Evolutionary conservation across 176 grass and related monocot species (phyloP).

Genomic region (Aegilops bicornis): DNA sequence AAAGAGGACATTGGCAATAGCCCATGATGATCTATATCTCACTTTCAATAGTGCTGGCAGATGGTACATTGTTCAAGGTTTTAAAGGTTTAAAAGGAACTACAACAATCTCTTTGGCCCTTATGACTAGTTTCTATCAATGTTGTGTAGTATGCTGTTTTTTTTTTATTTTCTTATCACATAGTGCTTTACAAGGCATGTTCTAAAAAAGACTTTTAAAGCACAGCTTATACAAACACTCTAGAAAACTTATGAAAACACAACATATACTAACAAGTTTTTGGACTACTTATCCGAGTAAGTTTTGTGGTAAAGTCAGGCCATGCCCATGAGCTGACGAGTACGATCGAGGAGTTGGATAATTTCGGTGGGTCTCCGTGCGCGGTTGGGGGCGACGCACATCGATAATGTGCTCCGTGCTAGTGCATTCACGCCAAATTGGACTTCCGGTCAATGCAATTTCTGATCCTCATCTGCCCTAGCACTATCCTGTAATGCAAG

Average conservation of each 20-base stretch:
- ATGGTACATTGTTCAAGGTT: not conserved
- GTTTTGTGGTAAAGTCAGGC: not conserved
- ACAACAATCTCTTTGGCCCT: not conserved
- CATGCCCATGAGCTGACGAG: not conserved
- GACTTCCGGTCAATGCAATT: too few species aligned
- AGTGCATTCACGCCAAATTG: too few species aligned
- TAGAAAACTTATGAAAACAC: too few species aligned
- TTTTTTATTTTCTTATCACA: not conserved
- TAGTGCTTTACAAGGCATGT: not conserved
- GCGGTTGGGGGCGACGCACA: not conserved
- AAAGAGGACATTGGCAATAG: not conserved
- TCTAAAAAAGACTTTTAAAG: too few species aligned
- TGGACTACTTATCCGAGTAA: not conserved
- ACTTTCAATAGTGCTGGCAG: not conserved
- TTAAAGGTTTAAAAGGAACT: not conserved
- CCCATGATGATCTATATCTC: not conserved
- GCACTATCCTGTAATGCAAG: too few species aligned
- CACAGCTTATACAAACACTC: too few species aligned
- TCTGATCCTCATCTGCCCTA: too few species aligned
- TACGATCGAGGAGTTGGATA: not conserved
- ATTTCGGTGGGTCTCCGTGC: not conserved
- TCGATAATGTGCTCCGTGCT: not conserved
- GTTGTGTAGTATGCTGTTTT: not conserved
- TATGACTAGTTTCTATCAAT: not conserved
- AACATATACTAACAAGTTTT: not conserved